Conservation (phyloP, 495 filamentous ascomycete species). For the Aspergillus kassunensis region DNA sequence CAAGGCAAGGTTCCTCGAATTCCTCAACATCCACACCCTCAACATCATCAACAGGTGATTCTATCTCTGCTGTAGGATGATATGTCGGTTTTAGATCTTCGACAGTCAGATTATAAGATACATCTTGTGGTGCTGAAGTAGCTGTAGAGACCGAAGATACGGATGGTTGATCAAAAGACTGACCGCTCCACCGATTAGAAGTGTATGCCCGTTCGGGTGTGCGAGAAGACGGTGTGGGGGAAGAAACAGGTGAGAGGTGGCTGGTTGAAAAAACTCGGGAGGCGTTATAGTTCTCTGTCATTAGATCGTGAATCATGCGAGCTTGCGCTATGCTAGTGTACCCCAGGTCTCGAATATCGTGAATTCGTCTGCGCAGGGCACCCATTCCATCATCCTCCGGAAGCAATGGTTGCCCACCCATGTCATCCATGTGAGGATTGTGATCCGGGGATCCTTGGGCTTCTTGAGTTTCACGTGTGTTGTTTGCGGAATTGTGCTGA, state of each 20-base stretch:
- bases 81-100: slow-evolving; percentile 72
- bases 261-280: slow-evolving; percentile 32
- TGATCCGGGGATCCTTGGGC: slow-evolving; percentile 1
- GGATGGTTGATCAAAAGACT: slow-evolving; percentile 26
- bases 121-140: slow-evolving; percentile 32
- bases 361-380: slow-evolving; percentile 67
- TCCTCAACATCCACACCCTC: slow-evolving; percentile 43
- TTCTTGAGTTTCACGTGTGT: not conserved
- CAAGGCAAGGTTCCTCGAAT: slow-evolving; percentile 49
- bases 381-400: slow-evolving; percentile 95
- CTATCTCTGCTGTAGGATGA: slow-evolving; percentile 46
- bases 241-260: slow-evolving; percentile 21
- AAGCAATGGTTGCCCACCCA: slow-evolving; percentile 38
- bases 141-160: slow-evolving; percentile 29
- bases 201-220: slow-evolving; percentile 34
- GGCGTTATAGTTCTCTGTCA: slow-evolving; percentile 73
- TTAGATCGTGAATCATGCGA: slow-evolving; percentile 72
- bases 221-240: slow-evolving; percentile 32
- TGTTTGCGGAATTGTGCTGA: slow-evolving; percentile 5
- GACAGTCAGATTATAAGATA: slow-evolving; percentile 63
- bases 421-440: slow-evolving; percentile 17
- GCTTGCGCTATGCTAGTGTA: slow-evolving; percentile 74
- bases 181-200: slow-evolving; percentile 25
- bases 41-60: slow-evolving; percentile 37
- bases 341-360: slow-evolving; percentile 63